Conservation (phyloP, 2,329 filamentous ascomycete species). For the Ceratocystis diversiconidia region DNA sequence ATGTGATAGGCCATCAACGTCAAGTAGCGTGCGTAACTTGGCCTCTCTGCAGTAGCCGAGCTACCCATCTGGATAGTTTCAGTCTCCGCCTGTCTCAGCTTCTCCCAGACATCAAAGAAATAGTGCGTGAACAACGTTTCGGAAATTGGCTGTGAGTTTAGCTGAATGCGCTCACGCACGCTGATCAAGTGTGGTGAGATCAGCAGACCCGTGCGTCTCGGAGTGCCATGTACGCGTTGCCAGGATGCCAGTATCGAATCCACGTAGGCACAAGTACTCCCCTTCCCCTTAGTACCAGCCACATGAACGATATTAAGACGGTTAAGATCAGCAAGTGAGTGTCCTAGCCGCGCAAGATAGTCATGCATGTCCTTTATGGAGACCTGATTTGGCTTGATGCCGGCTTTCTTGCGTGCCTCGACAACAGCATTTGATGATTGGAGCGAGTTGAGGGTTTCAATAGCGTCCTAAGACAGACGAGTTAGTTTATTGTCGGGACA, state of each 20-base stretch:
- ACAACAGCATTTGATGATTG: slow-evolving; percentile 78
- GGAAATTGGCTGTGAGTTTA: slow-evolving; percentile 44
- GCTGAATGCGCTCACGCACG: slow-evolving; percentile 52
- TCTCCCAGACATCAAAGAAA: slow-evolving; percentile 55
- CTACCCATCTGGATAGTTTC: slow-evolving; percentile 19
- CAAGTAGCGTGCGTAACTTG: slow-evolving; percentile 47
- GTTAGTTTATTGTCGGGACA: not conserved
- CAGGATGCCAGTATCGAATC: slow-evolving; percentile 46
- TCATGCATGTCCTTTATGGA: slow-evolving; percentile 65
- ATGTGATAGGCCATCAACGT: slow-evolving; percentile 54
- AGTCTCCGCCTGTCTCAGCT: slow-evolving; percentile 30
- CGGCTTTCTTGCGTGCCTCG: slow-evolving; percentile 62
- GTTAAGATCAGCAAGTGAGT: slow-evolving; percentile 45
- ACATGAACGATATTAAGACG: slow-evolving; percentile 55
- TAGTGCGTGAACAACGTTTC: slow-evolving; percentile 47
- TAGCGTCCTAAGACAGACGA: slow-evolving; percentile 52
- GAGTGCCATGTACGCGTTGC: slow-evolving; percentile 25
- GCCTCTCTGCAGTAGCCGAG: slow-evolving; percentile 23
- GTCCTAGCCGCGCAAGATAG: slow-evolving; percentile 65
- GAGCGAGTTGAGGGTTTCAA: slow-evolving; percentile 72
- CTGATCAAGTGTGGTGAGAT: slow-evolving; percentile 55
- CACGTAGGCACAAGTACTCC: slow-evolving; percentile 55
- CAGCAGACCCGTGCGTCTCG: slow-evolving; percentile 45
- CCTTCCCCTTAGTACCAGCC: slow-evolving; percentile 65
- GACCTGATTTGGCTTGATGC: slow-evolving; percentile 52